phyloP scores from a whole-genome alignment of 768 basidiomycete species.

The Piloderma croceum region DNA sequence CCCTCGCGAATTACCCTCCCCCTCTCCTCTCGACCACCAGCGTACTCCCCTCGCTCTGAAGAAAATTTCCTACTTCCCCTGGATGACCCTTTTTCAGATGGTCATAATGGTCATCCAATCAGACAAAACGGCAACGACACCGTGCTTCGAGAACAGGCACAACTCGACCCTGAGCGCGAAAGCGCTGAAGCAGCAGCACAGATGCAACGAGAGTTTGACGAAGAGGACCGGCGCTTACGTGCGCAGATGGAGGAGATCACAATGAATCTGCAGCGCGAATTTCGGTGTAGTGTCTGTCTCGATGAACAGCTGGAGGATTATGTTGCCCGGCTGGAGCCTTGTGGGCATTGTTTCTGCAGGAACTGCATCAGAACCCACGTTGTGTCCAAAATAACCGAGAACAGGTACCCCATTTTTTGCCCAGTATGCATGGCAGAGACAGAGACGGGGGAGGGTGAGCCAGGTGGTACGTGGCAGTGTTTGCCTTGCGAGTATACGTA shows the following conservation, averaged over 20 bases:
- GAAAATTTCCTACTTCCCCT: too few relatives aligned
- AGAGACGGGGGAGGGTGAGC: too few relatives aligned
- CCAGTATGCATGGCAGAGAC: conserved; percentile 43
- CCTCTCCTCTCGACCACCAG: too few relatives aligned
- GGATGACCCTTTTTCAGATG: too few relatives aligned
- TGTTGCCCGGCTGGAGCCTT: conserved; percentile 37
- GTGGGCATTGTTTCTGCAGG: conserved; percentile 51
- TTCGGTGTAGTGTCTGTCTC: conserved; percentile 53
- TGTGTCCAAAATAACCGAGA: conserved; percentile 42
- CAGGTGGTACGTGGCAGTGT: too few relatives aligned
- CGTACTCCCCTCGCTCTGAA: too few relatives aligned
- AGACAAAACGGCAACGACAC: too few relatives aligned
- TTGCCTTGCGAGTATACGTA: too few relatives aligned
- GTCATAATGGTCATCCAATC: too few relatives aligned
- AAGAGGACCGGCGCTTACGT: conserved; percentile 35
- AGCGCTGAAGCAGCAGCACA: conserved; percentile 24
- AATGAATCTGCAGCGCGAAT: conserved; percentile 26
- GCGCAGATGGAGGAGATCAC: conserved; percentile 28
- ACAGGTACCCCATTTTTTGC: conserved; percentile 55
- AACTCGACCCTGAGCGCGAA: too few relatives aligned
- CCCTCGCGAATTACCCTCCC: too few relatives aligned
- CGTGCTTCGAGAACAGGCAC: too few relatives aligned
- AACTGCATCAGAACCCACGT: conserved; percentile 43
- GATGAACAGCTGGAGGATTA: conserved; percentile 41
- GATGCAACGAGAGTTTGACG: conserved; percentile 34